These are phyloP conservation scores for Phaeosphaeriaceae sp. DNA, from an alignment of 2,329 filamentous ascomycete species.

Conservation along the genomic window DNA sequence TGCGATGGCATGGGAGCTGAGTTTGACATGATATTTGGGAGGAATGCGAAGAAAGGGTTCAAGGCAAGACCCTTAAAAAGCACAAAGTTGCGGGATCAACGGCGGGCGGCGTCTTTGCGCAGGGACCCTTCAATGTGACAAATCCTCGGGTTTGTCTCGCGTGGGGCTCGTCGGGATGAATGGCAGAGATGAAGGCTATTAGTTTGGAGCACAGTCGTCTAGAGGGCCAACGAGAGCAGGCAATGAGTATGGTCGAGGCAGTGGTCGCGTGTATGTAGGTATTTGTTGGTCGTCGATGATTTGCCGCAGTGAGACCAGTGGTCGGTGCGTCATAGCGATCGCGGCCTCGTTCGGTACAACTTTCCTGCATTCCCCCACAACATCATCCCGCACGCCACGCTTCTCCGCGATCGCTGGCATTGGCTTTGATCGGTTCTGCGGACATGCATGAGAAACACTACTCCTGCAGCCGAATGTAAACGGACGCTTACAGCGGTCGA, in stretches of 20 bases:
- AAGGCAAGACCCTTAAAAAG: conserved; percentile 67
- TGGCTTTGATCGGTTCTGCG: conserved; percentile 16
- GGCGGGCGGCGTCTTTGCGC: conserved; percentile 18
- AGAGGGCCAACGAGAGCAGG: conserved; percentile 17
- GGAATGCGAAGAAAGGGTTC: neutral
- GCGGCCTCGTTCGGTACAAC: conserved; percentile 15
- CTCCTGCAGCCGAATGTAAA: neutral
- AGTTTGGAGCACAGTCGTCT: conserved; percentile 15
- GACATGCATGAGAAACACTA: conserved; percentile 7
- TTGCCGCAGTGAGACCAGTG: conserved; percentile 25
- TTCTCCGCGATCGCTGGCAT: conserved; percentile 19
- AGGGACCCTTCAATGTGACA: conserved; percentile 23
- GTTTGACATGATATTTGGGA: conserved; percentile 72
- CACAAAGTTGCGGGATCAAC: conserved; percentile 6
- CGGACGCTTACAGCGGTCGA: neutral
- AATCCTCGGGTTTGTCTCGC: neutral
- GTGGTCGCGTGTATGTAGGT: conserved; percentile 39
- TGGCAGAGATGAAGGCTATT: conserved; percentile 10
- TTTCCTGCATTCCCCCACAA: conserved; percentile 3
- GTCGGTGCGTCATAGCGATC: conserved; percentile 34
- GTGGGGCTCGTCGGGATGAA: neutral
- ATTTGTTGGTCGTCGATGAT: conserved; percentile 47
- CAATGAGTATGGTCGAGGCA: conserved; percentile 23
- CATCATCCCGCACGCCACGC: conserved; percentile 10
- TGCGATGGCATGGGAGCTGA: conserved; percentile 31